Conservation (phyloP, 2,329 filamentous ascomycete genomes). For the Helminthosporium solani region DNA sequence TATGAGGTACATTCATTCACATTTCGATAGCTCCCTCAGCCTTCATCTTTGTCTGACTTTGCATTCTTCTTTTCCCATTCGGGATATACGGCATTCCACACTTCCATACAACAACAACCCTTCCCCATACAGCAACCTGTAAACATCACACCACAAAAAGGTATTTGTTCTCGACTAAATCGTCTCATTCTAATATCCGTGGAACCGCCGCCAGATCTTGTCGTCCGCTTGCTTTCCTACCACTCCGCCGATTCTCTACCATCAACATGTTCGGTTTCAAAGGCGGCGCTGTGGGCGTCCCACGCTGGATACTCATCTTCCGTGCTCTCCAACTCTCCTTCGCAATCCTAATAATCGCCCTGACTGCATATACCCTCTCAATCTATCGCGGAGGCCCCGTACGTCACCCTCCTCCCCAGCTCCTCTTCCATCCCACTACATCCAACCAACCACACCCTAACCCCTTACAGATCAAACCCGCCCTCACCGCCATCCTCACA, state of each 20-base stretch:
- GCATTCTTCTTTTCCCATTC: neutral
- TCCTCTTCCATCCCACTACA: too few species aligned
- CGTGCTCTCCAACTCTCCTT: slow-evolving; percentile 32
- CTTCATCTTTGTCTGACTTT: neutral
- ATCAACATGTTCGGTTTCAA: slow-evolving; percentile 9
- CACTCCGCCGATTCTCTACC: neutral
- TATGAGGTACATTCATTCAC: too few species aligned
- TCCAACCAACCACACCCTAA: neutral
- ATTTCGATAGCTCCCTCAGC: too few species aligned
- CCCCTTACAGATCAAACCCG: slow-evolving; percentile 15
- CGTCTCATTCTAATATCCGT: too few species aligned
- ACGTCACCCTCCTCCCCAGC: slow-evolving; percentile 5
- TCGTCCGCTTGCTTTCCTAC: too few species aligned
- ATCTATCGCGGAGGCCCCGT: slow-evolving; percentile 18
- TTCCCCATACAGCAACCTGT: neutral
- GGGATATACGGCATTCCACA: slow-evolving; percentile 1
- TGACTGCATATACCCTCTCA: slow-evolving; percentile 27
- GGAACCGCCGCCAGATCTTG: too few species aligned
- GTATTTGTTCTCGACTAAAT: slow-evolving; percentile 1
- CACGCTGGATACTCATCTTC: slow-evolving; percentile 23
- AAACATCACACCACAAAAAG: neutral
- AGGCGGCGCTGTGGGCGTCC: slow-evolving; percentile 4
- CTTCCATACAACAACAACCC: too few species aligned
- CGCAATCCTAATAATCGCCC: slow-evolving; percentile 25
- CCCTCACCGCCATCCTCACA: slow-evolving; percentile 20